Evolutionary conservation across 2,329 filamentous ascomycete species (phyloP), one percentile per base, ranked within the genome.

Genomic region (Neonectria faginata): DNA sequence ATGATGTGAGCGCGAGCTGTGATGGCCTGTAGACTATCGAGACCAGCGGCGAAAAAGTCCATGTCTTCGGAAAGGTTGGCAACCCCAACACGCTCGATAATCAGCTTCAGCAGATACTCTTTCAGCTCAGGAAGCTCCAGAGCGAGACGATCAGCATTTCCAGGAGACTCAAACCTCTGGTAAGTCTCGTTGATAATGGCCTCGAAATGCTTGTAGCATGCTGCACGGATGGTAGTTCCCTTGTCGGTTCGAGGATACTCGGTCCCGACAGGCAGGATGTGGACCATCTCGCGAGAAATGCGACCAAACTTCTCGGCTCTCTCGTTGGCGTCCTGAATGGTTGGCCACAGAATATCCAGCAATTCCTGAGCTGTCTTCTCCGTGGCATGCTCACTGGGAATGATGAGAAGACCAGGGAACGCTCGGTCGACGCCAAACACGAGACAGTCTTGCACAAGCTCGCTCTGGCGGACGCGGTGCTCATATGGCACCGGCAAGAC

Each of bases 21-120:
- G 18, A 88, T 86, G 1, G 86, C 84, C 67, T 88, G 84, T 36
- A 90, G 74, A 44, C 83, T 86, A 73, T 90, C 88, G 3, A 89
- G 77, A 0, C 88, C 87, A 5, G 81, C 75, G 0, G 80, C 75
- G 73, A 89, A 90, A 68, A 91, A 86, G 72, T 90, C 88, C 1
- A 82, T 80, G n/a, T 85, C 82, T 53, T 59, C 36, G 58, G 56
- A 5, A 0, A 67, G 36, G 9, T 33, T 51, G 10, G 48, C 20
- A 8, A 64, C 22, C 2, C 63, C 65, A 2, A 70, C 25, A 1
- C 48, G 41, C 20, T 67, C 39, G 2, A 47, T 22, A 8, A 81
- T 71, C 16, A 77, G 73, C 29, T 73, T 66, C 5, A 67, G 72
- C 12, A 84, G 68, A 53, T 79, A 82, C 0, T 60, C 58, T 55